Evolutionary conservation across 352 stramenopile genomes (phyloP).

Genomic region (Globisporangium megalacanthum): DNA sequence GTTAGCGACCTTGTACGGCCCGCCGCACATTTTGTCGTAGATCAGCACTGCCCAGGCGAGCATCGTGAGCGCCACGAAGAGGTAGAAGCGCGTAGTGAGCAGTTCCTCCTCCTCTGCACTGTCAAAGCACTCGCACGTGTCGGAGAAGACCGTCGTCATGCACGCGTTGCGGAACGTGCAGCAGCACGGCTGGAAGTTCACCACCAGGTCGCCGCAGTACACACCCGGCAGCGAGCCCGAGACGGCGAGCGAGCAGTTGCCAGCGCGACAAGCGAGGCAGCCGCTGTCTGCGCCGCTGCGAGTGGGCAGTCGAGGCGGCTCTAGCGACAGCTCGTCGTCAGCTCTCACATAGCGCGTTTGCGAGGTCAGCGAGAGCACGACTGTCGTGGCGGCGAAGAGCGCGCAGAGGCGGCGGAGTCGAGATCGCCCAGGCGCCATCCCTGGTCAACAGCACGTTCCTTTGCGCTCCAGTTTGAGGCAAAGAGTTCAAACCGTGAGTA

Average conservation of each 20-base stretch:
- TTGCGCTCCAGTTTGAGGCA: not conserved
- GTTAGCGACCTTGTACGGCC: slow-evolving; percentile 77
- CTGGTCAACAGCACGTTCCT: not conserved
- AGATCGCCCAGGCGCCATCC: not conserved
- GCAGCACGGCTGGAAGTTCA: slow-evolving; percentile 68
- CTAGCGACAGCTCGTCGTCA: not conserved
- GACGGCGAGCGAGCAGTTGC: slow-evolving; percentile 64
- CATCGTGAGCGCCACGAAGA: slow-evolving; percentile 59
- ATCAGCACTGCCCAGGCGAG: slow-evolving; percentile 53
- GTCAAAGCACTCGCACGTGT: slow-evolving; percentile 66
- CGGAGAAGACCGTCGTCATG: slow-evolving; percentile 68
- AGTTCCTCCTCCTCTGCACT: slow-evolving; percentile 50
- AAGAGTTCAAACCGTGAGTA: too few species aligned
- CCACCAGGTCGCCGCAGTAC: slow-evolving; percentile 63
- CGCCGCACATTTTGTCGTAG: slow-evolving; percentile 72
- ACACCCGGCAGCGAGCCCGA: slow-evolving; percentile 43
- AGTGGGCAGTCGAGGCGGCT: not conserved
- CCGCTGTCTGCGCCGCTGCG: slow-evolving; percentile 26
- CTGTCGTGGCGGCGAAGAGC: not conserved
- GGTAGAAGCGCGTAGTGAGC: slow-evolving; percentile 62
- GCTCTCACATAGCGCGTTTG: not conserved
- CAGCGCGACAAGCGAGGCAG: slow-evolving; percentile 46
- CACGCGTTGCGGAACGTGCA: slow-evolving; percentile 71
- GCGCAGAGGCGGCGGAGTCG: not conserved
- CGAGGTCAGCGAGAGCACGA: not conserved